Conservation (phyloP, 768 basidiomycete species). For the Lentinula aciculospora region DNA sequence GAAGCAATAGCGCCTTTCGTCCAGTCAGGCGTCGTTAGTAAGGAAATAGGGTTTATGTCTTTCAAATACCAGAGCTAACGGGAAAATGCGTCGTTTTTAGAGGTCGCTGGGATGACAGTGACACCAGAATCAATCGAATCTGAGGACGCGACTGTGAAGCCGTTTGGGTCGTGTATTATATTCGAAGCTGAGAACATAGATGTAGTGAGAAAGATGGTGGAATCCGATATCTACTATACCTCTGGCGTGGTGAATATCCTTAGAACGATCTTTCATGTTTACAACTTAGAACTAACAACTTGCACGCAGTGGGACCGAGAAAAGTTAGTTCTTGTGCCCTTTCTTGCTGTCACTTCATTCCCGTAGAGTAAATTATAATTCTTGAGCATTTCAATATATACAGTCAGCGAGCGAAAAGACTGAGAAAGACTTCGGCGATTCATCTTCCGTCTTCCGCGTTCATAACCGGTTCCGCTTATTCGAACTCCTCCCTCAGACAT, state of each 20-base stretch:
- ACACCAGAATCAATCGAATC: constrained; percentile 32
- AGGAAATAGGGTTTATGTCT: constrained; percentile 6
- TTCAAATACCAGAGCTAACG: neutral
- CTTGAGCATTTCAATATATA: too few species aligned
- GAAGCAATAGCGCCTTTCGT: constrained; percentile 28
- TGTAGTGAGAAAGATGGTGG: constrained; percentile 13
- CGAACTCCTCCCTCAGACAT: neutral
- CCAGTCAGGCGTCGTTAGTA: constrained; percentile 36
- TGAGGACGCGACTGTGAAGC: constrained; percentile 22
- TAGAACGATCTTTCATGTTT: neutral
- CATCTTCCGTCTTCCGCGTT: neutral
- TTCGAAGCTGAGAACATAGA: constrained; percentile 33
- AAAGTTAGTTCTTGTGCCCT: constrained; percentile 45
- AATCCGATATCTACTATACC: constrained; percentile 10
- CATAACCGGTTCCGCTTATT: neutral
- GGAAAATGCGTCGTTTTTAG: constrained; percentile 13
- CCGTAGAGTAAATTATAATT: constrained; percentile 12
- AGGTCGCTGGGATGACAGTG: constrained; percentile 33
- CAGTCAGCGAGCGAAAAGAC: too few species aligned
- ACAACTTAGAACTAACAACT: neutral
- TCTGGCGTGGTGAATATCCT: constrained; percentile 9
- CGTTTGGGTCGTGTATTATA: constrained; percentile 39
- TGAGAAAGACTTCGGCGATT: neutral
- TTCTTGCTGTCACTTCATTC: constrained; percentile 29
- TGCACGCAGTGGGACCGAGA: constrained; percentile 53